A percentile compares a stretch with the other conserved stretches of the same genome.
Conservation (phyloP, 352 stramenopile species). For the Poterioochromonas sp. region DNA sequence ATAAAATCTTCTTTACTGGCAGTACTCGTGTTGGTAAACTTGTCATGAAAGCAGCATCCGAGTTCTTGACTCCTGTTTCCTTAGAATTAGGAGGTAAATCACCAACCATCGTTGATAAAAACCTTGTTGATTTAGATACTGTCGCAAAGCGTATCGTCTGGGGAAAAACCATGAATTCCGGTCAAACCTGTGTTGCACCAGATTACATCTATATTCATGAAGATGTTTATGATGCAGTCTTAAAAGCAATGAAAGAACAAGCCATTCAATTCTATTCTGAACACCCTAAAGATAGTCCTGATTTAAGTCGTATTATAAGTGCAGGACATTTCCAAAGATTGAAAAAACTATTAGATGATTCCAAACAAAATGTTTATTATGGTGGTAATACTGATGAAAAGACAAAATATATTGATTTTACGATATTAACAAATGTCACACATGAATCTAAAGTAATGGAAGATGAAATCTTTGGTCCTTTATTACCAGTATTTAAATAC, state of each 20-base stretch:
- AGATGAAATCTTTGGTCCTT: conserved; percentile 89
- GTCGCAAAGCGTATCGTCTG: conserved; percentile 61
- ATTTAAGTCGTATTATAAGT: conserved; percentile 60
- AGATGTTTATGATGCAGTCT: conserved; percentile 43
- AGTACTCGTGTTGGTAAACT: conserved; percentile 56
- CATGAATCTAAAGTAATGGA: conserved; percentile 51
- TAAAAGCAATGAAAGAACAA: conserved; percentile 13
- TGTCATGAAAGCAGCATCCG: conserved; percentile 70
- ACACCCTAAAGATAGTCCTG: conserved; percentile 50
- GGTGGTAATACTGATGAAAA: conserved; percentile 56
- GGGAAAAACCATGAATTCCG: conserved; percentile 72
- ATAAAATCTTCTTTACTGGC: conserved; percentile 66
- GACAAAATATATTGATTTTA: conserved; percentile 67
- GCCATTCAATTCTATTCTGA: conserved; percentile 54
- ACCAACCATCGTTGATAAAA: conserved; percentile 44
- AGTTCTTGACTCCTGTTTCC: conserved; percentile 80
- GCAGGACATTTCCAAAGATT: conserved; percentile 53
- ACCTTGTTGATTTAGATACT: conserved; percentile 20
- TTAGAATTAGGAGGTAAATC: conserved; percentile 80
- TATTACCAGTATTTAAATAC: conserved; percentile 71
- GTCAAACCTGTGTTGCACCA: conserved; percentile 83
- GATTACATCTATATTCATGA: conserved; percentile 80
- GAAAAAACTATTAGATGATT: conserved; percentile 47
- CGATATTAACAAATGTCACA: conserved; percentile 60
- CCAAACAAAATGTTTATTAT: conserved; percentile 53